Evolutionary conservation across 768 basidiomycete species (phyloP), one percentile per base, ranked within the genome.

Genomic region (Epithele typhae): DNA sequence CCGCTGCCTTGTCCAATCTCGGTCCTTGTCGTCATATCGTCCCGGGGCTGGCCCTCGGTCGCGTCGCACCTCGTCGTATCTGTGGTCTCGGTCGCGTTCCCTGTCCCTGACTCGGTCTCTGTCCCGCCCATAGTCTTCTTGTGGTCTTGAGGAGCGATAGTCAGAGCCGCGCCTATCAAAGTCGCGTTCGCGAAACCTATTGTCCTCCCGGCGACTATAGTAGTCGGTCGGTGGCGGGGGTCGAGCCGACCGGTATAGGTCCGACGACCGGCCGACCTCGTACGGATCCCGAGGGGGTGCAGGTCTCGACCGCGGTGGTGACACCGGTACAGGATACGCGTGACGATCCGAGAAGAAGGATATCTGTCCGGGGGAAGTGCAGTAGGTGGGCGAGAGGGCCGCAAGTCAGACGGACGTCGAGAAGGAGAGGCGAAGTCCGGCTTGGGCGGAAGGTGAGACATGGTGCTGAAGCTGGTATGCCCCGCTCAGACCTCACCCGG

Each of bases 371-470:
- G 45, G 3, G 49, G 25, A 34, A 47, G 44, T 40, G 42, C 3
- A 36, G 49, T 42, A 46, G 59, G 45, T 17, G 57, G 57, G 32
- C 58, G 59, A 52, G 37, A 49, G 46, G 53, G 55, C 35, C 47
- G 49, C 43, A 57, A 47, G 12, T 62, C 62, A 40, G 61, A 39
- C 14, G 58, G 48, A 49, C 51, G 52, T 41, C 58, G 56, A 17
- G 60, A 45, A 18, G 51, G 50, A 17, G 55, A 50, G 15, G 52
- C 57, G 43, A 66, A 66, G 37, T 66, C 66, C 7, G 66, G 64
- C 40, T 62, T 61, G 17, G 63, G 65, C 25, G 65, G 66, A 1
- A 68, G 54, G 45, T 57, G 50, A 8, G 65, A 61, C 64, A 62
- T 62, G n/a, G 18, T 17, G 18, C 35, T 36, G 35, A 6, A 6